Conservation (phyloP, 1,139 yeast species). For the Taiozyma sp. region DNA sequence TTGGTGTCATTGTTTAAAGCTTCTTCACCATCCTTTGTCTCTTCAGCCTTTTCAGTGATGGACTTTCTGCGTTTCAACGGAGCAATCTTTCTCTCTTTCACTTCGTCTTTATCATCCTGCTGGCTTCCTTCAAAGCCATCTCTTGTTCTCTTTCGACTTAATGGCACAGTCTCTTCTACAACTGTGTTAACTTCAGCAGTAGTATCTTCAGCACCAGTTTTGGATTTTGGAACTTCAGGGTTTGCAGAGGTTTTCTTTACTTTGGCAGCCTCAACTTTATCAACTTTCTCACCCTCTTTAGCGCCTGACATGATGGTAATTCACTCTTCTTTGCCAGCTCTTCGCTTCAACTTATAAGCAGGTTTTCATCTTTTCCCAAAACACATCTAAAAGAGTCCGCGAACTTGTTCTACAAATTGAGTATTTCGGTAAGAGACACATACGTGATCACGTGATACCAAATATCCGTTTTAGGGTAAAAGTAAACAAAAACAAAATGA, state of each 20-base stretch:
- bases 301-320: not conserved
- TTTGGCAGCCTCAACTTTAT: not conserved
- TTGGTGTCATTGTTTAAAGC: constrained; percentile 1
- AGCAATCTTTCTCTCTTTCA: constrained; percentile 15
- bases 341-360: not conserved
- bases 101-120: constrained; percentile 1
- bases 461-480: constrained; percentile 3
- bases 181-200: not conserved
- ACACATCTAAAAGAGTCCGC: not conserved
- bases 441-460: not conserved
- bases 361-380: not conserved
- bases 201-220: not conserved
- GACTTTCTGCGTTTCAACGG: constrained; percentile 17
- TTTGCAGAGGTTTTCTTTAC: not conserved
- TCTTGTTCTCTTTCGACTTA: constrained; percentile 23
- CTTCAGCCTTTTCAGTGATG: constrained; percentile 1
- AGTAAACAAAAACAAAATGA: constrained; percentile 2
- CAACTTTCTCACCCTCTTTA: not conserved
- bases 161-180: not conserved
- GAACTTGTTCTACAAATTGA: not conserved
- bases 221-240: not conserved
- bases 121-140: constrained; percentile 18
- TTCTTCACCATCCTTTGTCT: not conserved
- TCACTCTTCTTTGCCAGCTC: not conserved
- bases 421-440: not conserved